These are phyloP conservation scores for Acanthamoeba culbertsoni DNA, from an alignment of 208 protist genomes.

Conservation along the genomic window DNA sequence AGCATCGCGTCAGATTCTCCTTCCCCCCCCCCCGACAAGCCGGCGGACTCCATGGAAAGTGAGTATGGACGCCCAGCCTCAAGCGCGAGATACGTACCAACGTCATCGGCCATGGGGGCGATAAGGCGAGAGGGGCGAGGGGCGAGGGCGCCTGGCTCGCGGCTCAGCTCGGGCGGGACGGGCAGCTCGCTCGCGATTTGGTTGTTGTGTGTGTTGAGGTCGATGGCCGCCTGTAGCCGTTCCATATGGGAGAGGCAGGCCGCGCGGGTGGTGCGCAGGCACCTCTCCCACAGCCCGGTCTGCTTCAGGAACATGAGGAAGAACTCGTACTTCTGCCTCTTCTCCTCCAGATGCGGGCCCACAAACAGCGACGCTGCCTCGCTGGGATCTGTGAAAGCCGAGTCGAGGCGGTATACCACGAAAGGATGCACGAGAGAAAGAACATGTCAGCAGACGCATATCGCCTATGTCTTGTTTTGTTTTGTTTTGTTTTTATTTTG, in stretches of 20 bases:
- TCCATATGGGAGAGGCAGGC: background rate
- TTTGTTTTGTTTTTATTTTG: too few species aligned
- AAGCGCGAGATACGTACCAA: background rate
- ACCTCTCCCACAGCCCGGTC: background rate
- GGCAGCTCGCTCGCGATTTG: background rate
- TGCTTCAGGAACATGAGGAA: slow-evolving; percentile 8
- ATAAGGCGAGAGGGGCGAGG: background rate
- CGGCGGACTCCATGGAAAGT: background rate
- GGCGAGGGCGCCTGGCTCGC: background rate
- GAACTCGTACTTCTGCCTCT: slow-evolving; percentile 14
- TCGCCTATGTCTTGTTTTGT: too few species aligned
- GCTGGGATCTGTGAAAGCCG: background rate
- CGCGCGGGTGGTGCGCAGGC: background rate
- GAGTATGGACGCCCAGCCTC: background rate
- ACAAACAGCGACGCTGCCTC: slow-evolving; percentile 13
- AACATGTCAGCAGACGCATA: too few species aligned
- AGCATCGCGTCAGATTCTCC: too few species aligned
- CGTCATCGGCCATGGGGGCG: background rate
- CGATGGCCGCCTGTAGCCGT: background rate
- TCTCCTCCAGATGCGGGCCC: background rate
- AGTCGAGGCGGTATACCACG: background rate
- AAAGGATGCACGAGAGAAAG: background rate
- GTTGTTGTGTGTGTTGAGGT: slow-evolving; percentile 3
- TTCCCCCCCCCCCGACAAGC: too few species aligned
- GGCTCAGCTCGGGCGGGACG: background rate